Evolutionary conservation across 495 filamentous ascomycete genomes (phyloP).

Genomic region (Xylaria curta): DNA sequence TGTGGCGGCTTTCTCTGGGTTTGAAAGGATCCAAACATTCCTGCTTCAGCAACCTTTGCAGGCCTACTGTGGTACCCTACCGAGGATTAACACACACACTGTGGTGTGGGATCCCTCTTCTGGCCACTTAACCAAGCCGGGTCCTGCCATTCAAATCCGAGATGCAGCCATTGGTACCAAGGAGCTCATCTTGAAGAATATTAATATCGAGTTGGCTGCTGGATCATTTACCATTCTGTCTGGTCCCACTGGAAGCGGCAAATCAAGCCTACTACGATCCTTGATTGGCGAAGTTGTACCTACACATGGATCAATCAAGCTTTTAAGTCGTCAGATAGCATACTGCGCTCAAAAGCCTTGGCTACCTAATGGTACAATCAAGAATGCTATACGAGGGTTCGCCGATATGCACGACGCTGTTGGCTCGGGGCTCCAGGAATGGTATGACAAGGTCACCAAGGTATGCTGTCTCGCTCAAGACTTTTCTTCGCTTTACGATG

Average conservation of each 20-base stretch:
- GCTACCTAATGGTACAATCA: conserved; percentile 50
- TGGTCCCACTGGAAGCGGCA: conserved; percentile 51
- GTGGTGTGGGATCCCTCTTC: background rate
- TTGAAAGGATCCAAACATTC: conserved; percentile 46
- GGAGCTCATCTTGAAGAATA: conserved; percentile 26
- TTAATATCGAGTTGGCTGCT: conserved; percentile 29
- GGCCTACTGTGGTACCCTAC: background rate
- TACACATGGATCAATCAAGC: conserved; percentile 36
- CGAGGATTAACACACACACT: background rate
- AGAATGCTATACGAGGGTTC: conserved; percentile 45
- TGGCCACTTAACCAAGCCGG: background rate
- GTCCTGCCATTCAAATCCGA: conserved; percentile 5
- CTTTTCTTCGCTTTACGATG: conserved; percentile 59
- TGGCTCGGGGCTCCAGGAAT: conserved; percentile 29
- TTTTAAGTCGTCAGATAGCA: conserved; percentile 30
- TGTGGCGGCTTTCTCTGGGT: conserved; percentile 40
- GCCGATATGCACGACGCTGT: conserved; percentile 34
- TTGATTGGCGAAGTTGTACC: conserved; percentile 44
- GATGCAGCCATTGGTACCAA: conserved; percentile 21
- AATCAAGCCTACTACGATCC: conserved; percentile 46
- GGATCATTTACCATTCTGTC: conserved; percentile 35
- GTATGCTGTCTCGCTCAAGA: conserved; percentile 65
- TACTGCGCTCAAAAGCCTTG: conserved; percentile 45
- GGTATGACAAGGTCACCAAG: conserved; percentile 64
- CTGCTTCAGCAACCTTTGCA: conserved; percentile 30